phyloP scores from a whole-genome alignment of 306 rosid species.

The Cucumis cinereus region DNA sequence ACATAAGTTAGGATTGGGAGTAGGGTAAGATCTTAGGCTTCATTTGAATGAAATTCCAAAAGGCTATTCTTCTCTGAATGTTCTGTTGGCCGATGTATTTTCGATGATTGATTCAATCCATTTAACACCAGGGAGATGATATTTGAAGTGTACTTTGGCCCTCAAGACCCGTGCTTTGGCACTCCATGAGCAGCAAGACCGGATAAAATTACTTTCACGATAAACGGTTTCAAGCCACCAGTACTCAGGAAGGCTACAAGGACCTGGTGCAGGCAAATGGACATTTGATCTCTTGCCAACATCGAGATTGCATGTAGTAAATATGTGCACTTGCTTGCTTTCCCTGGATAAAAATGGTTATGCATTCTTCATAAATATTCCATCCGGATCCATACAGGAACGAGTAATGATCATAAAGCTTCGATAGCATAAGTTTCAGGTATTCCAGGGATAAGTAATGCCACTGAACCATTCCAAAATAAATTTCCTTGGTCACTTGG shows the following conservation, averaged over 20 bases:
- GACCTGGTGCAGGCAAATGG: conserved; percentile 5
- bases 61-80: background rate
- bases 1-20: background rate
- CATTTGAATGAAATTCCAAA: background rate
- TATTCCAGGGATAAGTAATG: background rate
- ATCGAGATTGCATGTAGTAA: background rate
- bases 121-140: background rate
- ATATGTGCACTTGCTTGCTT: background rate
- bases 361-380: conserved; percentile 1
- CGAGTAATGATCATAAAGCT: background rate
- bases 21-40: background rate
- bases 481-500: background rate
- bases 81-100: background rate
- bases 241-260: background rate
- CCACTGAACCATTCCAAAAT: background rate
- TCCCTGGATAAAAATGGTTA: background rate
- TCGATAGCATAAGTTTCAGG: background rate
- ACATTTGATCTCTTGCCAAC: background rate
- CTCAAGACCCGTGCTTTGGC: background rate
- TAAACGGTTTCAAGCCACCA: background rate
- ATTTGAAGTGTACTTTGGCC: background rate
- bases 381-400: background rate
- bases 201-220: background rate
- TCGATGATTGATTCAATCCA: background rate
- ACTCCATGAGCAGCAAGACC: conserved; percentile 7